Conservation (phyloP, 75 land plant genomes). For the Azolla pinnata region DNA sequence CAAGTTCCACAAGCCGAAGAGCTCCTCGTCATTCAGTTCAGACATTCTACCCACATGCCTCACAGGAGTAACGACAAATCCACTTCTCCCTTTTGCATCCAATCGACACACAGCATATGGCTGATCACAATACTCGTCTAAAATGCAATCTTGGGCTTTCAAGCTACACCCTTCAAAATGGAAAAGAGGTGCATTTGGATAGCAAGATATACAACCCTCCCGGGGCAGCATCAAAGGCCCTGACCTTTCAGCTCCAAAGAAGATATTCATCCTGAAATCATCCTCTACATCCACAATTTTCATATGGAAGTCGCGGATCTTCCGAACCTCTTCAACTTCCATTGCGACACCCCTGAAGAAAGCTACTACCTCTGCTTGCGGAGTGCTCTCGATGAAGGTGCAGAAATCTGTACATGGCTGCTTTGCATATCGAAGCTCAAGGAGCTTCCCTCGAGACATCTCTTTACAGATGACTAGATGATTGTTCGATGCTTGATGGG, state of each 20-base stretch:
- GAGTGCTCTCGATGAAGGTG: conserved; percentile 5
- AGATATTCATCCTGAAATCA: conserved; percentile 15
- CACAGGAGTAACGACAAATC: conserved; percentile 20
- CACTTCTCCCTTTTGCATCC: conserved; percentile 30
- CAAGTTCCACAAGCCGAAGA: conserved; percentile 15
- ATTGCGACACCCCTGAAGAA: conserved; percentile 8
- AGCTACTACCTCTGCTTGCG: neutral
- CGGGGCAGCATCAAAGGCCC: conserved; percentile 15
- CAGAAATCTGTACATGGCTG: conserved; percentile 3
- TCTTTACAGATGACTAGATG: too few species aligned
- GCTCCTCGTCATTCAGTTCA: conserved; percentile 25
- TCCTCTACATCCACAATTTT: conserved; percentile 5
- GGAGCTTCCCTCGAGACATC: neutral
- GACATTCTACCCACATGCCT: conserved; percentile 28
- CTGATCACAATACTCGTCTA: conserved; percentile 16
- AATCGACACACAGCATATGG: conserved; percentile 14
- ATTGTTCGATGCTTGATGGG: too few species aligned
- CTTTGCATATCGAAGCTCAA: neutral
- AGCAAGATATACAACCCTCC: conserved; percentile 21
- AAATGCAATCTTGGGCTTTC: conserved; percentile 18
- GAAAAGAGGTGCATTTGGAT: conserved; percentile 11
- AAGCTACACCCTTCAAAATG: conserved; percentile 7
- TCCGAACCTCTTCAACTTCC: neutral
- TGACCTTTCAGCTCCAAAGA: conserved; percentile 6
- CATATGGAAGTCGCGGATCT: conserved; percentile 13